Base-by-base conservation (phyloP, 2,329 filamentous ascomycete genomes). In the Mollisiaceae sp. region DNA sequence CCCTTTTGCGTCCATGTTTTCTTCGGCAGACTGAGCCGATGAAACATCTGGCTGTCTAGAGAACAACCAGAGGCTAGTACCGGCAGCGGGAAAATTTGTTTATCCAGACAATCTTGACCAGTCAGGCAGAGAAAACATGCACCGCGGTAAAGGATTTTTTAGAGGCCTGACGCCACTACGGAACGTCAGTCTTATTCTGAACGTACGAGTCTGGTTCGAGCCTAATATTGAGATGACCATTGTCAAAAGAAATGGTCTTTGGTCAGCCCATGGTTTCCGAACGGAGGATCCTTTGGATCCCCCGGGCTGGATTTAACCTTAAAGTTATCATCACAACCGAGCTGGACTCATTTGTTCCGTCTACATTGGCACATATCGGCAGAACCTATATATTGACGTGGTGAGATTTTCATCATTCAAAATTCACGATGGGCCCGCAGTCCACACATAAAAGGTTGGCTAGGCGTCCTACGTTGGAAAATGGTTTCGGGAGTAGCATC, bases 371-470 rank as follows among this genome's bases (percentile, higher is more conserved):
- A 59, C n/a, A 47, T 59, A 52, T 54, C 56, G 61, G 55, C 55
- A 63, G 43, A 58, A 47, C 18, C 18, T 54, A 50, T 11, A 63
- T 38, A 59, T 63, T 59, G 36, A 50, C 38, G 27, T 59, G 55
- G 41, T 54, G 45, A 47, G 35, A 63, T 57, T 57, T 35, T 57
- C 18, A 18, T n/a, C 22, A 9, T 54, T 24, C 22, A 24, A 6
- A 11, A 27, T 35, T 27, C 18, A 12, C 12, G 24, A 54, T 1
- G 14, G 32, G 22, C 4, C 6, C 4, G 3, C 27, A 5, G 4
- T 5, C 15, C 38, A 24, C 11, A 6, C 50, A 54, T 54, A 54
- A 54, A 18, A 18, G 45, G 45, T n/a, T 50, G n/a, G 50, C 50
- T 8, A 35, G 50, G 24, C 27, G 50, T 27, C 50, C 6, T 35